Percentiles rank a stretch among this genome's conserved stretches.
These are phyloP conservation scores for Phytopythium mirpurense DNA, from an alignment of 352 stramenopile genomes.

Conservation along the genomic window DNA sequence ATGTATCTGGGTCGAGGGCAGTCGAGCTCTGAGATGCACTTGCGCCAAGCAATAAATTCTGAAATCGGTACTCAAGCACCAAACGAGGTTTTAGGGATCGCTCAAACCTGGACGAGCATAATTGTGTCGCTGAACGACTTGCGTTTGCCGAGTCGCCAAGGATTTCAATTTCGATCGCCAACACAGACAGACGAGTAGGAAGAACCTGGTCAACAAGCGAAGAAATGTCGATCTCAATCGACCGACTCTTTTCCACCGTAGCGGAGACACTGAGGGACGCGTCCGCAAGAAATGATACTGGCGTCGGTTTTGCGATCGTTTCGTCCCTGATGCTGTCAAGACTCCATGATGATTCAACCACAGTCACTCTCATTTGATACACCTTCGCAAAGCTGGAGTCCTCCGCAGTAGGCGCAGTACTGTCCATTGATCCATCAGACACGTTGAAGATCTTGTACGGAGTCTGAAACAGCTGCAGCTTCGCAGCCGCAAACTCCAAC, in stretches of 20 bases:
- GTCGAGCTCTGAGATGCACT: slow-evolving; percentile 38
- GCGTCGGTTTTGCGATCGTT: slow-evolving; percentile 1
- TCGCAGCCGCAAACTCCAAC: slow-evolving; percentile 24
- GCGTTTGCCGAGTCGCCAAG: slow-evolving; percentile 22
- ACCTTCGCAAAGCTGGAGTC: slow-evolving; percentile 32
- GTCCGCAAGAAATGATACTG: slow-evolving; percentile 18
- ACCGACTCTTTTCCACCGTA: slow-evolving; percentile 40
- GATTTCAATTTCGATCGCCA: slow-evolving; percentile 53
- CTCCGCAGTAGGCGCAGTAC: neutral
- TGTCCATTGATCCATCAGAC: slow-evolving; percentile 8
- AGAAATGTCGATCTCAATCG: slow-evolving; percentile 48
- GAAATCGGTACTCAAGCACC: slow-evolving; percentile 34
- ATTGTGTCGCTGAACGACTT: slow-evolving; percentile 30
- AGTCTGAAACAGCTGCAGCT: slow-evolving; percentile 43
- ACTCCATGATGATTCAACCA: slow-evolving; percentile 48
- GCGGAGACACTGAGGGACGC: slow-evolving; percentile 31
- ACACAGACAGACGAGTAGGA: slow-evolving; percentile 26
- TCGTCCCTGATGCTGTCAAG: slow-evolving; percentile 15
- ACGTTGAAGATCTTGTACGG: slow-evolving; percentile 68
- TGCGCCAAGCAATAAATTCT: slow-evolving; percentile 27
- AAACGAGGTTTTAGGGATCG: slow-evolving; percentile 41
- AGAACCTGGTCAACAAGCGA: slow-evolving; percentile 31
- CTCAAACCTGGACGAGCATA: slow-evolving; percentile 66
- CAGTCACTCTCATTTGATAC: slow-evolving; percentile 40
- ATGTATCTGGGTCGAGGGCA: slow-evolving; percentile 3